Evolutionary conservation across 2,329 filamentous ascomycete genomes (phyloP).

Genomic region (Aspergillus persii): DNA sequence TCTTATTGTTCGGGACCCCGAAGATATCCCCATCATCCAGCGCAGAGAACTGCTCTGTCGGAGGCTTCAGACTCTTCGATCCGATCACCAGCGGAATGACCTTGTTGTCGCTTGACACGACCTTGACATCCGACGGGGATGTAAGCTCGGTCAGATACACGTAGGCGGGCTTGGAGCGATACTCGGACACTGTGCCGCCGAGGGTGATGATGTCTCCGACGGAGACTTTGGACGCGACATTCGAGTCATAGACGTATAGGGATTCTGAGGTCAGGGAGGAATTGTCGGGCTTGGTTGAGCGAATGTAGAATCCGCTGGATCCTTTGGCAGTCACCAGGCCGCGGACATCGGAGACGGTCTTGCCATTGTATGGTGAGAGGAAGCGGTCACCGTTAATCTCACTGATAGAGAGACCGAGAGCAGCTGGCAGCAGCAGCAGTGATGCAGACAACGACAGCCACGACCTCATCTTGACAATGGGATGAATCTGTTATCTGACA

Average conservation of each 20-base stretch:
- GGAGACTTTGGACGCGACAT: slow-evolving; percentile 51
- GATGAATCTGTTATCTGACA: too few relatives aligned
- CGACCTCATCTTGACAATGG: slow-evolving; percentile 5
- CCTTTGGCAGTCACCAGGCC: slow-evolving; percentile 66
- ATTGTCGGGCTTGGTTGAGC: slow-evolving; percentile 57
- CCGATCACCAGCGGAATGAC: slow-evolving; percentile 62
- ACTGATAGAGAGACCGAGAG: slow-evolving; percentile 50
- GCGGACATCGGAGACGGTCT: slow-evolving; percentile 57
- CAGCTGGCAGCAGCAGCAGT: slow-evolving; percentile 6
- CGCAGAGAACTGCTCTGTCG: slow-evolving; percentile 59
- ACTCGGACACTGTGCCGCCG: slow-evolving; percentile 60
- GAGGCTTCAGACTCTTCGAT: slow-evolving; percentile 55
- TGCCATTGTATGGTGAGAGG: slow-evolving; percentile 59
- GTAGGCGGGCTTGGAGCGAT: slow-evolving; percentile 55
- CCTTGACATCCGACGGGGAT: slow-evolving; percentile 53
- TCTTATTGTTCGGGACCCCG: slow-evolving; percentile 61
- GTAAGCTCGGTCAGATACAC: slow-evolving; percentile 64
- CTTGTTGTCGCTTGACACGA: slow-evolving; percentile 54
- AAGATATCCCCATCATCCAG: slow-evolving; percentile 67
- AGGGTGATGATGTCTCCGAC: slow-evolving; percentile 64
- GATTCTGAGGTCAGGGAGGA: slow-evolving; percentile 61
- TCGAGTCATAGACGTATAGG: slow-evolving; percentile 62
- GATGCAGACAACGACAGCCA: not conserved
- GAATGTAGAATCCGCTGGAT: slow-evolving; percentile 62
- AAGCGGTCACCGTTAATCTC: slow-evolving; percentile 67